Conservation (phyloP, 345 rosid species). For the Moricandia arvensis region DNA sequence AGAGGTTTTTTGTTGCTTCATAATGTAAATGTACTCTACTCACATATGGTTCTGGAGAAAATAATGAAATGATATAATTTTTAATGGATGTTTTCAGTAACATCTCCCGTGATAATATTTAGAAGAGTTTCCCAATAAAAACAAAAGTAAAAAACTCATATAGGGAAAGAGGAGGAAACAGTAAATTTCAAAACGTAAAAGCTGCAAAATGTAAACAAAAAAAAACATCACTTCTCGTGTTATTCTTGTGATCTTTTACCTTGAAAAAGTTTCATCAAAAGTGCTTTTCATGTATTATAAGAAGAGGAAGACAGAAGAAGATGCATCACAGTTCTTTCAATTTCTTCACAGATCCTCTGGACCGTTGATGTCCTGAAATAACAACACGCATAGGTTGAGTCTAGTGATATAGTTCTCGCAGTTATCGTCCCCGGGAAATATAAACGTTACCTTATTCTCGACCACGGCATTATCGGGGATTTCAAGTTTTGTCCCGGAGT, state of each 20-base stretch:
- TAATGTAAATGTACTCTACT: neutral
- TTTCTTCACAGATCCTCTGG: slow-evolving; percentile 59
- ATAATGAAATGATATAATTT: neutral
- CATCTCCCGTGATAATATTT: neutral
- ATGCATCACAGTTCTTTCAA: neutral
- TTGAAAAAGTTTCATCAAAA: neutral
- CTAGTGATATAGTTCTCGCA: neutral
- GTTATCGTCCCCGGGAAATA: neutral
- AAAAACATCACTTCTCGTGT: neutral
- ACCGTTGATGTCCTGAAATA: slow-evolving; percentile 63
- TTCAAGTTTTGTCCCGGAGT: slow-evolving; percentile 67
- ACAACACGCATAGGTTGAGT: neutral
- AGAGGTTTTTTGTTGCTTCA: neutral
- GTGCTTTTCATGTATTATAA: neutral
- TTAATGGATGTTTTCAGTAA: neutral
- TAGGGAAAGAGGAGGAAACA: neutral
- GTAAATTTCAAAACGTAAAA: neutral
- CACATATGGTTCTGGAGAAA: neutral
- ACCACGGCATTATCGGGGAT: slow-evolving; percentile 63
- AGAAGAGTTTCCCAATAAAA: neutral
- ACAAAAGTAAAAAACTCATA: neutral
- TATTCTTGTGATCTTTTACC: slow-evolving; percentile 17
- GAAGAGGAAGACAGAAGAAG: neutral
- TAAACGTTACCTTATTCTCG: slow-evolving; percentile 61
- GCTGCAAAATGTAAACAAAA: neutral